Percentiles rank a stretch among this genome's conserved stretches.
Conservation (phyloP, 305 asterid genomes). For the Salvia sclarea region DNA sequence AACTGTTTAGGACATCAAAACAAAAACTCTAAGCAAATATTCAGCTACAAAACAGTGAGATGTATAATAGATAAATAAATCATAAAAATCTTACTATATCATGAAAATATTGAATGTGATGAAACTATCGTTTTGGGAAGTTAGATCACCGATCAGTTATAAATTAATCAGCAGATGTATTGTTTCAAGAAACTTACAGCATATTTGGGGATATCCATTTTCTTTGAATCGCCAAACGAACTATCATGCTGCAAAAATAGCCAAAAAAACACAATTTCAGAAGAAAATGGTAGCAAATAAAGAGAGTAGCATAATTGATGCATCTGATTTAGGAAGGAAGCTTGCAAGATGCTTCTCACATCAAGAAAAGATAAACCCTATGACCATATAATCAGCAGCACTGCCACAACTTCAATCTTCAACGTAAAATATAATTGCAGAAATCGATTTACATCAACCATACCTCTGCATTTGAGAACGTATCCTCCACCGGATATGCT, state of each 20-base stretch:
- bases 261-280: slow-evolving; percentile 24
- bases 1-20: not conserved
- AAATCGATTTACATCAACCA: slow-evolving; percentile 15
- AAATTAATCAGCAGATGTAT: slow-evolving; percentile 15
- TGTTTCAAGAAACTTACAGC: slow-evolving; percentile 65
- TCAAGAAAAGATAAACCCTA: slow-evolving; percentile 6
- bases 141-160: not conserved
- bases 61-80: not conserved
- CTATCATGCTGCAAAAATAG: slow-evolving; percentile 48
- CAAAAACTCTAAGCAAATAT: not conserved
- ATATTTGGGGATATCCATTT: slow-evolving; percentile 61
- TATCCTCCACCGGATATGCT: slow-evolving; percentile 39
- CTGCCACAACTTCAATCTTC: slow-evolving; percentile 13
- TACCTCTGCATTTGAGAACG: slow-evolving; percentile 49
- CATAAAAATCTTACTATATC: slow-evolving; percentile 1
- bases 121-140: slow-evolving; percentile 10
- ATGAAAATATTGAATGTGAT: slow-evolving; percentile 6
- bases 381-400: slow-evolving; percentile 20
- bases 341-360: not conserved
- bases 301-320: not conserved
- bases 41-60: slow-evolving; percentile 10
- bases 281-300: slow-evolving; percentile 19
- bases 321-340: slow-evolving; percentile 3
- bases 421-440: not conserved
- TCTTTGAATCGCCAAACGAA: slow-evolving; percentile 42